phyloP scores from a whole-genome alignment of 345 rosid species.

The Rhizophora apiculata region DNA sequence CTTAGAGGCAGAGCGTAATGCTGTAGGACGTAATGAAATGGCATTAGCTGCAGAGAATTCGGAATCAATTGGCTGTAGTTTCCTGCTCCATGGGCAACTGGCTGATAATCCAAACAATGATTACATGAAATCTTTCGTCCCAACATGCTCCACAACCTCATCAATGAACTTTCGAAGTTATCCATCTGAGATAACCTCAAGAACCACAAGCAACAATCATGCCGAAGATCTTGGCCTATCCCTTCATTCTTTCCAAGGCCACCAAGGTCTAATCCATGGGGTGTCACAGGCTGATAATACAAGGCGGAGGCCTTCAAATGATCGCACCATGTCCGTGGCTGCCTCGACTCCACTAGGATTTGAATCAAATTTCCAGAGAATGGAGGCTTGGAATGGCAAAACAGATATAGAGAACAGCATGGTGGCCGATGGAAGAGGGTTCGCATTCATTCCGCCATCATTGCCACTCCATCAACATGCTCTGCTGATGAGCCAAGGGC shows the following conservation, averaged over 20 bases:
- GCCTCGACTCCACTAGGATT: conserved; percentile 32
- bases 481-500: conserved; percentile 38
- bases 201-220: conserved; percentile 32
- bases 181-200: conserved; percentile 49
- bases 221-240: conserved; percentile 59
- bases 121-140: conserved; percentile 66
- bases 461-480: conserved; percentile 24
- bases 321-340: conserved; percentile 21
- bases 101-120: conserved; percentile 30
- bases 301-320: conserved; percentile 23
- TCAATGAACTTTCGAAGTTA: conserved; percentile 56
- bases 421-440: conserved; percentile 20
- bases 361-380: conserved; percentile 44
- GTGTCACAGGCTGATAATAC: conserved; percentile 24
- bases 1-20: conserved; percentile 16
- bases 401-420: conserved; percentile 35
- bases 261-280: conserved; percentile 24
- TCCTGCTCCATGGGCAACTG: conserved; percentile 41
- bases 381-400: conserved; percentile 44
- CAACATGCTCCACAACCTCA: conserved; percentile 44
- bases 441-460: conserved; percentile 31
- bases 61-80: conserved; percentile 40
- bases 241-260: conserved; percentile 49
- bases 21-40: conserved; percentile 23
- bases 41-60: conserved; percentile 26